phyloP scores from a whole-genome alignment of 257 asterid genomes.

The Misopates orontium region DNA sequence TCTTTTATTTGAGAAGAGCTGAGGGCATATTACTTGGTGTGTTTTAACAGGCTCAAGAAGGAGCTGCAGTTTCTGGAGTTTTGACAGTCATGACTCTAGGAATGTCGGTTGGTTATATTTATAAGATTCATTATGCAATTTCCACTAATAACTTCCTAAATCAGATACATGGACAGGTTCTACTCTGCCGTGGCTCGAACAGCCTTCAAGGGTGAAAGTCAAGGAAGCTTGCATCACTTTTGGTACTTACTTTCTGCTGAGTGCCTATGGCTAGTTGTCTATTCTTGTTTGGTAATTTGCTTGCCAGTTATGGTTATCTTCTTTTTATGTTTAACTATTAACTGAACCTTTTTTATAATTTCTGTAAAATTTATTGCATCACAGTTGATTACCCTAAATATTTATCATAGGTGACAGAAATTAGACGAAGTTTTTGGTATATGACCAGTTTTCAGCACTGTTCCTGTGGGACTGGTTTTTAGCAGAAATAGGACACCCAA shows the following conservation, averaged over 20 bases:
- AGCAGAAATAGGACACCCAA: no score
- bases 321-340: background rate
- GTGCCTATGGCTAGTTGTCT: slow-evolving; percentile 19
- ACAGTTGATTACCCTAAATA: no score
- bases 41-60: slow-evolving; percentile 79
- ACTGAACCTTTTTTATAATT: no score
- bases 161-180: slow-evolving; percentile 61
- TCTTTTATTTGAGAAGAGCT: no score
- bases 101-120: slow-evolving; percentile 57
- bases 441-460: no score
- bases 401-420: no score
- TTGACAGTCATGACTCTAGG: slow-evolving; percentile 97
- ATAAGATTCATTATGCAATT: slow-evolving; percentile 25
- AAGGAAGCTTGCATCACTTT: slow-evolving; percentile 87
- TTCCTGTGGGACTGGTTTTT: no score
- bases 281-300: slow-evolving; percentile 9
- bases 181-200: slow-evolving; percentile 92
- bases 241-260: slow-evolving; percentile 52
- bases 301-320: background rate
- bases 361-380: no score
- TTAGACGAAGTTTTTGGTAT: no score
- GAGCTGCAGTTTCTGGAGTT: slow-evolving; percentile 76
- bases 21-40: slow-evolving; percentile 25
- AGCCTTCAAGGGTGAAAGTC: slow-evolving; percentile 95
- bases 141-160: slow-evolving; percentile 33